Evolutionary conservation across 2,329 filamentous ascomycete genomes (phyloP), one percentile per base, ranked within the genome.

Genomic region (Blastomyces emzantsi): DNA sequence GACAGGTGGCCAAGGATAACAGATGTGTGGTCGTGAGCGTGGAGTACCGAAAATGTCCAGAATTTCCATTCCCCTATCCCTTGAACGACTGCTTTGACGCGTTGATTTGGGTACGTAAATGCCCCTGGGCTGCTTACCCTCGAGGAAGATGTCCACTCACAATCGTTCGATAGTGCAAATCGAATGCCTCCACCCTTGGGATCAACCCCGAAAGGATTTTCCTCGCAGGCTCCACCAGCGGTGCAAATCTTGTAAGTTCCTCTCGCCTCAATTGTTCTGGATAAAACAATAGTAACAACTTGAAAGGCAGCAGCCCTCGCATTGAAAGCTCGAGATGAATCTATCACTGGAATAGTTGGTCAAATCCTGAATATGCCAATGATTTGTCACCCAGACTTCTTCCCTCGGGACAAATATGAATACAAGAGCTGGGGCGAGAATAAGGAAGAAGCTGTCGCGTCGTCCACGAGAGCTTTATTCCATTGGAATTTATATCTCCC

Each of bases 341-440:
- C 33, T 39, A 19, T 61, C 30, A 52, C 45, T 3, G 60, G 47
- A 11, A 39, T 61, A n/a, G n/a, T 55, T 43, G 60, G 60, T n/a
- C 60, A 61, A 54, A 22, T 61, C 22, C 60, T 61, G n/a, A 61
- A 61, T 17, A 54, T 61, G 33, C 60, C 60, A 51, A 51, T 51
- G 49, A 61, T 51, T 17, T 61, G 60, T 45, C 60, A 61, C 19
- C 60, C 60, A 8, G 60, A 61, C 47, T 41, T 61, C n/a, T 57
- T 57, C n/a, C 55, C 55, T 39, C 55, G 36, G n/a, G 55, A 43
- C 6, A 57, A 57, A 41, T 57, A 57, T 43, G 55, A 57, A 57
- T 57, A 57, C 41, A 41, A 25, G n/a, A 57, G 55, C 36, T 57
- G 55, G 55, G 19, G 25, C 6, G 33, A 57, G 36, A 43, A 43